Conservation (phyloP, 768 basidiomycete genomes). For the Boletales sp. region DNA sequence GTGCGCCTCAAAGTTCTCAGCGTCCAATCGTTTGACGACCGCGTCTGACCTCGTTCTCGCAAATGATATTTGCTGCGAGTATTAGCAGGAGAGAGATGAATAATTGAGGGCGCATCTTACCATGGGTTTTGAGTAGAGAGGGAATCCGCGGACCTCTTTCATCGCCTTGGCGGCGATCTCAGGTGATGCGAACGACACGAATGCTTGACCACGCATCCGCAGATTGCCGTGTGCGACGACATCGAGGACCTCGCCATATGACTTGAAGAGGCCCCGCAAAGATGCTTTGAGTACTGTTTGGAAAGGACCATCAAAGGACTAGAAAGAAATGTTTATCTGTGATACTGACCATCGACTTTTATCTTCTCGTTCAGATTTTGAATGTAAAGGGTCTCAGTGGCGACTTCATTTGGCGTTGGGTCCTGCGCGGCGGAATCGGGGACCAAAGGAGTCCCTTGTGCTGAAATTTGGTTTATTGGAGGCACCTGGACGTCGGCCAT, state of each 20-base stretch:
- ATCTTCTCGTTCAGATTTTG: slow-evolving; percentile 97
- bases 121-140: slow-evolving; percentile 96
- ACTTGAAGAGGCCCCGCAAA: slow-evolving; percentile 83
- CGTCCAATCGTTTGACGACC: slow-evolving; percentile 75
- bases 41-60: slow-evolving; percentile 87
- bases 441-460: slow-evolving; percentile 20
- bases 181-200: slow-evolving; percentile 83
- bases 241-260: slow-evolving; percentile 89
- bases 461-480: slow-evolving; percentile 25
- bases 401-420: slow-evolving; percentile 39
- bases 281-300: slow-evolving; percentile 83
- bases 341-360: slow-evolving; percentile 61
- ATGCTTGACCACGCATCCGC: slow-evolving; percentile 98
- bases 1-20: slow-evolving; percentile 66
- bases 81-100: neutral
- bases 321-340: slow-evolving; percentile 1
- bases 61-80: slow-evolving; percentile 88
- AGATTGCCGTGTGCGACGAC: slow-evolving; percentile 95
- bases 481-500: slow-evolving; percentile 39
- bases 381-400: slow-evolving; percentile 88
- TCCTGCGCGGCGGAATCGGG: slow-evolving; percentile 14
- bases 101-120: slow-evolving; percentile 39
- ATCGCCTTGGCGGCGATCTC: slow-evolving; percentile 85
- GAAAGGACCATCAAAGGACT: slow-evolving; percentile 6
- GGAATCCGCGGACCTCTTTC: slow-evolving; percentile 92